Percentiles rank a stretch among this genome's conserved stretches.
phyloP scores from a whole-genome alignment of 2,329 filamentous ascomycete species.

The Hypomyces rosellus region DNA sequence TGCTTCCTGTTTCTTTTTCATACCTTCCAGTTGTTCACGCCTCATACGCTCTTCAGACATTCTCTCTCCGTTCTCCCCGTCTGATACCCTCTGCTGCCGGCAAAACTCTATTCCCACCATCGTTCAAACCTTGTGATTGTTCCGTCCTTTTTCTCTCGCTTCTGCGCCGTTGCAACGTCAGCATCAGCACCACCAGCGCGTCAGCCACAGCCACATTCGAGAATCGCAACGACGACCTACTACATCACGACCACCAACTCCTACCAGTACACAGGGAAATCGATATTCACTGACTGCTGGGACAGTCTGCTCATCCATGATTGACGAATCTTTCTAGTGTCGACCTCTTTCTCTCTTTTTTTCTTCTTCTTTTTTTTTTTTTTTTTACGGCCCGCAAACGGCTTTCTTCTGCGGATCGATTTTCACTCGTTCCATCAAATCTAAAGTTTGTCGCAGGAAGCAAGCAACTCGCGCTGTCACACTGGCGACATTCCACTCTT shows the following conservation, averaged over 20 bases:
- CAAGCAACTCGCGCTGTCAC: not conserved
- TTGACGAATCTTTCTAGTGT: not conserved
- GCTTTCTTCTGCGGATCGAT: not conserved
- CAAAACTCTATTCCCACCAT: too few relatives aligned
- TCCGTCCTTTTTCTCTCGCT: not conserved
- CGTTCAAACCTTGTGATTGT: not conserved
- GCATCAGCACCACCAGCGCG: slow-evolving; percentile 2
- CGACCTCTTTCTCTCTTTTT: not conserved
- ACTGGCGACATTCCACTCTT: not conserved
- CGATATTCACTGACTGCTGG: slow-evolving; percentile 3
- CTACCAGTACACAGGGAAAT: too few relatives aligned
- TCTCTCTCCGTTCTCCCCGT: not conserved
- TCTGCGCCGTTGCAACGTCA: not conserved
- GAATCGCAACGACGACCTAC: slow-evolving; percentile 2
- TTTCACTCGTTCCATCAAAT: slow-evolving; percentile 5
- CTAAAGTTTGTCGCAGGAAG: not conserved
- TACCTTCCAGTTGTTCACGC: too few relatives aligned
- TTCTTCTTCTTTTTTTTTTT: not conserved
- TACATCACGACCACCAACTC: slow-evolving; percentile 1
- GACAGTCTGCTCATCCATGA: not conserved
- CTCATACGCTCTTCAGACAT: too few relatives aligned
- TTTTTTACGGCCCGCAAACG: not conserved
- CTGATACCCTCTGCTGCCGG: not conserved
- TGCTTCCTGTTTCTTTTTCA: not conserved
- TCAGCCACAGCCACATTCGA: slow-evolving; percentile 5